Conservation (phyloP, 495 filamentous ascomycete species). For the Talaromyces proteolyticus region DNA sequence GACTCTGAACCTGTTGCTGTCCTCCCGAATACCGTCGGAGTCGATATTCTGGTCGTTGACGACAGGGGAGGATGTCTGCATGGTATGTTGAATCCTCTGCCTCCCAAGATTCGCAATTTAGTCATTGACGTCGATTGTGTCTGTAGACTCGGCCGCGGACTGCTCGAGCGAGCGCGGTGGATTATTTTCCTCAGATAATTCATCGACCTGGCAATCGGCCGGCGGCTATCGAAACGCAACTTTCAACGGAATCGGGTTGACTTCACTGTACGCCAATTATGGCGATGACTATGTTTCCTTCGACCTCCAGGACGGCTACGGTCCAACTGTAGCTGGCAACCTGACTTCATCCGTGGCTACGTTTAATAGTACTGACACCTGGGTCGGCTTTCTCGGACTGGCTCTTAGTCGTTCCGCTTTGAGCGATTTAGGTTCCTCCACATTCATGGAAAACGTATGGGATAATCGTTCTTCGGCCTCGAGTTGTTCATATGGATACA, state of each 20-base stretch:
- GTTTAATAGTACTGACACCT: slow-evolving; percentile 50
- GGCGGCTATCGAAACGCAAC: slow-evolving; percentile 49
- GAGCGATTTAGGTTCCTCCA: slow-evolving; percentile 1
- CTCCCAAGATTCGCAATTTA: too few relatives aligned
- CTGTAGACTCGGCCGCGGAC: too few relatives aligned
- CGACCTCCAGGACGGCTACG: slow-evolving; percentile 4
- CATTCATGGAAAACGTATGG: slow-evolving; percentile 24
- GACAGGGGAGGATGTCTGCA: slow-evolving; percentile 38
- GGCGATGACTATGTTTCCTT: slow-evolving; percentile 51
- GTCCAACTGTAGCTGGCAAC: slow-evolving; percentile 21
- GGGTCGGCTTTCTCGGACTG: slow-evolving; percentile 53
- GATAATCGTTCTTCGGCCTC: slow-evolving; percentile 43
- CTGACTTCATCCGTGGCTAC: slow-evolving; percentile 43
- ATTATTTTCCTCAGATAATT: slow-evolving; percentile 43
- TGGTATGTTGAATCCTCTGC: slow-evolving; percentile 9
- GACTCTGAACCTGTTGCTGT: slow-evolving; percentile 51
- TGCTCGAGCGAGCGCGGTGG: slow-evolving; percentile 40
- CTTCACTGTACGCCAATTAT: slow-evolving; percentile 42
- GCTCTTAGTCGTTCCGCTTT: slow-evolving; percentile 18
- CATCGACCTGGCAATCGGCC: slow-evolving; percentile 48
- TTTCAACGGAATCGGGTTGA: slow-evolving; percentile 40
- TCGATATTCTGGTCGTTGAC: slow-evolving; percentile 53
- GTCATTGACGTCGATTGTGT: too few relatives aligned
- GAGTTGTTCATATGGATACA: slow-evolving; percentile 61
- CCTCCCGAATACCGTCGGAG: slow-evolving; percentile 47